phyloP scores from a whole-genome alignment of 495 filamentous ascomycete genomes.

The Penicillium samsonianum region DNA sequence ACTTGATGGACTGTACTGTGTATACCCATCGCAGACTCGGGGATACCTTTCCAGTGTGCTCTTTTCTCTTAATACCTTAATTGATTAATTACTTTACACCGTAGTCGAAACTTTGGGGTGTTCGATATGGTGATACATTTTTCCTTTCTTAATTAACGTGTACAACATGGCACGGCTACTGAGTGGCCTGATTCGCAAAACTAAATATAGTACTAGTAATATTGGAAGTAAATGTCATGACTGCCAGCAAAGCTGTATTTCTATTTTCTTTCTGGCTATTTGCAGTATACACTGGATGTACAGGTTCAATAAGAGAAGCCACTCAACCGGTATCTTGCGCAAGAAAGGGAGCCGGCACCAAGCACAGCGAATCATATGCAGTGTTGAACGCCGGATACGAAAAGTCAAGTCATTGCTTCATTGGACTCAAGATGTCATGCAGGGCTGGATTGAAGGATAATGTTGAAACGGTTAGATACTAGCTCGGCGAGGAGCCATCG shows the following conservation, averaged over 20 bases:
- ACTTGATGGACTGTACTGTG: not conserved
- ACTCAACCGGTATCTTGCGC: constrained; percentile 13
- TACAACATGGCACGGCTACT: too few relatives aligned
- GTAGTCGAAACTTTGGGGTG: not conserved
- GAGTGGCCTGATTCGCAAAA: too few relatives aligned
- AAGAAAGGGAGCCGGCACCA: not conserved
- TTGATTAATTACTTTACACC: not conserved
- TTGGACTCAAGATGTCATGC: not conserved
- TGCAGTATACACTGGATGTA: constrained; percentile 5
- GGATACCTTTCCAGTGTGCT: not conserved
- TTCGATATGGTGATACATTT: not conserved
- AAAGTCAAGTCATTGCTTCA: not conserved
- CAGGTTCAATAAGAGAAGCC: not conserved
- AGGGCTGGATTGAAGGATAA: not conserved
- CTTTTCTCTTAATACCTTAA: not conserved
- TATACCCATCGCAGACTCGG: not conserved
- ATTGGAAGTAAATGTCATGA: not conserved
- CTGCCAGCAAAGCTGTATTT: not conserved
- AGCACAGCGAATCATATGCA: not conserved
- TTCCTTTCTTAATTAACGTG: too few relatives aligned
- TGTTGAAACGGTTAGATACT: constrained; percentile 59
- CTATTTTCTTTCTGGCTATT: constrained; percentile 3
- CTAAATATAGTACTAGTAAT: too few relatives aligned
- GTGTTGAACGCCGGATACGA: constrained; percentile 8
- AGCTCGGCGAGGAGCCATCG: constrained; percentile 88